Evolutionary conservation across 2,329 filamentous ascomycete genomes (phyloP), one percentile per base, ranked within the genome.

Genomic region (Torrubiellomyces zombiae): DNA sequence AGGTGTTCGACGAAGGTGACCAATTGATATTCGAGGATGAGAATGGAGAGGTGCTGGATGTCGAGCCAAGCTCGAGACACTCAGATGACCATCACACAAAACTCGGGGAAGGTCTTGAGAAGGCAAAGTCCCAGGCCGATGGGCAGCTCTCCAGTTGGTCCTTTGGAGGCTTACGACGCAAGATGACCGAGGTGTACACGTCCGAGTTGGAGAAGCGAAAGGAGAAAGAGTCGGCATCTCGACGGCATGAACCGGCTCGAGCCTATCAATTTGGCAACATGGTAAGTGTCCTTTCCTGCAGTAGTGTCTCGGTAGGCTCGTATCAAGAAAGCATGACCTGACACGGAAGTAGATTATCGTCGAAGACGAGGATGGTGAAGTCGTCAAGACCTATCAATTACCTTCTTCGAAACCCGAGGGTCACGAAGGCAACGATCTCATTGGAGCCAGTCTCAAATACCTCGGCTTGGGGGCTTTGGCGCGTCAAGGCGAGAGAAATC

Each of bases 281-380:
- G 21, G 68, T 72, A 58, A 47, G 47, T 22, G 3, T 15, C 10
- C 9, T 5, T 5, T 14, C 19, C 3, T n/a, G n/a, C n/a, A n/a
- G n/a, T 40, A 57, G 39, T 9, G n/a, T 8, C 2, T 9, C 26
- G n/a, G n/a, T n/a, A n/a, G n/a, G n/a, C n/a, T n/a, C n/a, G n/a
- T n/a, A n/a, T n/a, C n/a, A n/a, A n/a, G n/a, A n/a, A n/a, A n/a
- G n/a, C n/a, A n/a, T n/a, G n/a, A n/a, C n/a, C n/a, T n/a, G n/a
- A n/a, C n/a, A n/a, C n/a, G n/a, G n/a, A n/a, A n/a, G n/a, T 11
- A 80, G 56, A 81, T 91, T 35, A 86, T 91, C 43, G 77, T 91
- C 10, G 80, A 91, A 51, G 79, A 91, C 33, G 76, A 79, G 46
- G 75, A 85, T 38, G 80, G 80, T 21, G 81, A 91, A 45, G 81